Percentiles rank a stretch among this genome's conserved stretches.
These are phyloP conservation scores for Nelumbo lutea DNA, from an alignment of 164 flowering plant species.

Conservation along the genomic window DNA sequence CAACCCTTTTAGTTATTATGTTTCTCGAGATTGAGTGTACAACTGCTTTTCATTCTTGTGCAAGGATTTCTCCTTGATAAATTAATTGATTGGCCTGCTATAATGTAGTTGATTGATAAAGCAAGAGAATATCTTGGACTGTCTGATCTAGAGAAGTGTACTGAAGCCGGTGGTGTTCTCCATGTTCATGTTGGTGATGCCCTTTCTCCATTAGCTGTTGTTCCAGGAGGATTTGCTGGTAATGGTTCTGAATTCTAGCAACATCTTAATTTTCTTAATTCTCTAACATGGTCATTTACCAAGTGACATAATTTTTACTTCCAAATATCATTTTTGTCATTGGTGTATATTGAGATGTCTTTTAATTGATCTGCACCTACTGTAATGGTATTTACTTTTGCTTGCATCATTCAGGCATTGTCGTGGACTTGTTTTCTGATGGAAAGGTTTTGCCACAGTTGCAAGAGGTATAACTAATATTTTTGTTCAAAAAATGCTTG, in stretches of 20 bases:
- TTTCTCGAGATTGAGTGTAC: constrained; percentile 2
- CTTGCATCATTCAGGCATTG: constrained; percentile 48
- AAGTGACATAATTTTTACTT: neutral
- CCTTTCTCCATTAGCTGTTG: constrained; percentile 37
- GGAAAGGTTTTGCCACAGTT: constrained; percentile 64
- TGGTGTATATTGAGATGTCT: constrained; percentile 3
- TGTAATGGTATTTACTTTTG: neutral
- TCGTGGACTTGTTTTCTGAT: constrained; percentile 69
- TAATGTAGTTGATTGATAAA: constrained; percentile 53
- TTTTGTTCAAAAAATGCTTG: neutral
- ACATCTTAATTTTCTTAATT: neutral
- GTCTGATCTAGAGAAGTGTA: constrained; percentile 53
- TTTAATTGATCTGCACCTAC: neutral
- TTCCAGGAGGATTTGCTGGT: constrained; percentile 68
- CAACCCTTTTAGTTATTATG: neutral
- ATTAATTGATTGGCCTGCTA: constrained; percentile 5
- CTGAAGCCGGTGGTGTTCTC: constrained; percentile 59
- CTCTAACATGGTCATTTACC: no score
- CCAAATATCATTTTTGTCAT: neutral
- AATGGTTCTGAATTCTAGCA: neutral
- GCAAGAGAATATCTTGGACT: constrained; percentile 76
- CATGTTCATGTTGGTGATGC: constrained; percentile 72
- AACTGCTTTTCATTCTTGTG: neutral
- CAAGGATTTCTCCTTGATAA: neutral
- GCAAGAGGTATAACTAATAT: constrained; percentile 41